Evolutionary conservation across 371 early-diverging fungal genomes (phyloP).

Genomic region (Mortierella sp.): DNA sequence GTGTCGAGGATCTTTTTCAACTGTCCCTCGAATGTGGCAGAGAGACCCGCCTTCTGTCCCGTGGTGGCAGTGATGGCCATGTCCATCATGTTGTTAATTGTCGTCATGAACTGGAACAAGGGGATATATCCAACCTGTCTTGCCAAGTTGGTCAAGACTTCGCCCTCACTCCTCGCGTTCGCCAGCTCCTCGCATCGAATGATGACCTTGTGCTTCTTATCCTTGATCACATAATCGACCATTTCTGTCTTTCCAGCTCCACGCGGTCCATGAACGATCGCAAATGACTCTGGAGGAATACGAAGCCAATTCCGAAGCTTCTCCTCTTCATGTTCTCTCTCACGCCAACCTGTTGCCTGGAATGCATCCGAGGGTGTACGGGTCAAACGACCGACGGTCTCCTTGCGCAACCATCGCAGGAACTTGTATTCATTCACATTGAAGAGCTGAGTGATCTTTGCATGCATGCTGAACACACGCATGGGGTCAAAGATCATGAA

Average conservation of each 20-base stretch:
- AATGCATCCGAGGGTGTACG: conserved; percentile 15
- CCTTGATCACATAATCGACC: conserved; percentile 61
- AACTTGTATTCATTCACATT: conserved; percentile 69
- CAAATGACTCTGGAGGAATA: conserved; percentile 74
- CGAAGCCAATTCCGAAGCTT: conserved; percentile 68
- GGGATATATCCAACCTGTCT: conserved; percentile 84
- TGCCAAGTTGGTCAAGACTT: conserved; percentile 72
- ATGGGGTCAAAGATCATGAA: conserved; percentile 92
- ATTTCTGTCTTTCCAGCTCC: conserved; percentile 69
- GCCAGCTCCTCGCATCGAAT: conserved; percentile 84
- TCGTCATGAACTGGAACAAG: conserved; percentile 79
- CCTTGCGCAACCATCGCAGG: conserved; percentile 69
- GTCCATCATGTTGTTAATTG: conserved; percentile 77
- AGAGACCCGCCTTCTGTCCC: conserved; percentile 82
- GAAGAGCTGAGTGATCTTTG: conserved; percentile 84
- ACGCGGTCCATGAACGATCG: conserved; percentile 68
- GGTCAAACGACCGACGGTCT: conserved; percentile 64
- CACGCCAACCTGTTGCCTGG: conserved; percentile 59
- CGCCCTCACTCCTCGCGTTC: conserved; percentile 75
- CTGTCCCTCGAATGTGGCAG: conserved; percentile 67
- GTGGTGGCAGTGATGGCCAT: conserved; percentile 83
- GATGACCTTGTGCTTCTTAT: conserved; percentile 71
- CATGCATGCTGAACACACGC: conserved; percentile 84
- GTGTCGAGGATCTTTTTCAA: conserved; percentile 68
- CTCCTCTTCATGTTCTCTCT: conserved; percentile 68